Percentiles rank a stretch among this genome's conserved stretches.
Conservation (phyloP, 2,329 filamentous ascomycete species). For the Aspergillus sp. region DNA sequence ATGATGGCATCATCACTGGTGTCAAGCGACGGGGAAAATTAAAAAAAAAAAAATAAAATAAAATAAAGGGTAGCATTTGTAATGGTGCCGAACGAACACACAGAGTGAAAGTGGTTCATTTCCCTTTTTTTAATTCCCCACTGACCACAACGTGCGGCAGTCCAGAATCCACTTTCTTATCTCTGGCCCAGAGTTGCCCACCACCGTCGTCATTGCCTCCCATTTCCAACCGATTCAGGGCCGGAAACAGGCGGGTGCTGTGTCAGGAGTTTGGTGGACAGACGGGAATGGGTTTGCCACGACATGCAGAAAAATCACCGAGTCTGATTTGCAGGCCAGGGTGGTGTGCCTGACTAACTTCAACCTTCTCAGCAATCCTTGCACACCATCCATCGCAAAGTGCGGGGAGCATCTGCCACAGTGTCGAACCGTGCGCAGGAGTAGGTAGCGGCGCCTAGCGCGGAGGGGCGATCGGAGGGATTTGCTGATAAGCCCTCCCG, state of each 20-base stretch:
- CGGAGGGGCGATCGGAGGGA: slow-evolving; percentile 19
- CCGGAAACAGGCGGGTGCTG: not conserved
- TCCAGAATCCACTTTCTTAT: not conserved
- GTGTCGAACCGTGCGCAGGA: slow-evolving; percentile 7
- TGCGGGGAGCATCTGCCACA: slow-evolving; percentile 3
- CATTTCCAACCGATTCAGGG: not conserved
- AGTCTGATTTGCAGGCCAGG: not conserved
- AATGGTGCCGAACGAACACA: not conserved
- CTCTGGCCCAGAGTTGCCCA: not conserved
- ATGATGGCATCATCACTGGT: not conserved
- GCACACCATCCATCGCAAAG: not conserved
- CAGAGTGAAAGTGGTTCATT: not conserved
- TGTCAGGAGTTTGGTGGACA: not conserved
- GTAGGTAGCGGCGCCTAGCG: slow-evolving; percentile 27
- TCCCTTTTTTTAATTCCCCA: not conserved
- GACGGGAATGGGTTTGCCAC: not conserved
- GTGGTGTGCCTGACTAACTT: not conserved
- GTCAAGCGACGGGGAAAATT: not conserved
- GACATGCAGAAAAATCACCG: not conserved
- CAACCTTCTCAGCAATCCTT: not conserved
- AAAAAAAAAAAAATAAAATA: not conserved
- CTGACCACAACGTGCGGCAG: not conserved
- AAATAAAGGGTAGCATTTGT: not conserved
- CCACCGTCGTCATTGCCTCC: not conserved
- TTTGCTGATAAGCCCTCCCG: slow-evolving; percentile 27